Evolutionary conservation across 768 basidiomycete genomes (phyloP).

Genomic region (Pleurotus tuoliensis): DNA sequence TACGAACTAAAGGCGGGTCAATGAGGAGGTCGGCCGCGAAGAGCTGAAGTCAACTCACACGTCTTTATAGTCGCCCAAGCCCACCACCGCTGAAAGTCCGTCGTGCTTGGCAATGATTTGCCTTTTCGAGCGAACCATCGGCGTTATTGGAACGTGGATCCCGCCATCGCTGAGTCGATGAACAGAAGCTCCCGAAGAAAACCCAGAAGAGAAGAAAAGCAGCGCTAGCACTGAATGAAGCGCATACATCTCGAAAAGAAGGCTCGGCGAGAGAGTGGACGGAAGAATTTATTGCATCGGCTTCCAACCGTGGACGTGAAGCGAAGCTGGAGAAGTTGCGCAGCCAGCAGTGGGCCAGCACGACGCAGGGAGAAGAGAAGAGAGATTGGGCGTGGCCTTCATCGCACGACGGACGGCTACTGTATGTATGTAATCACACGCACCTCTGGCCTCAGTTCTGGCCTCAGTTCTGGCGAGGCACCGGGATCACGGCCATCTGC

Average conservation of each 20-base stretch:
- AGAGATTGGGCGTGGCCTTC: no score
- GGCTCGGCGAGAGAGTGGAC: background rate
- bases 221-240: background rate
- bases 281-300: constrained; percentile 7
- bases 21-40: background rate
- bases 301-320: background rate
- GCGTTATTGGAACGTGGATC: constrained; percentile 3
- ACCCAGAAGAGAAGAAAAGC: background rate
- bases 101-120: background rate
- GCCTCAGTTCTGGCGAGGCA: no score
- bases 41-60: background rate
- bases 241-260: background rate
- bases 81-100: background rate
- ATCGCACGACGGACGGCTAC: no score
- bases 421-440: no score
- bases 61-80: constrained; percentile 8
- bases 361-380: no score
- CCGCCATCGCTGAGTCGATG: background rate
- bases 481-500: no score
- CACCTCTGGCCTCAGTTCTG: no score
- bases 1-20: constrained; percentile 45
- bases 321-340: background rate
- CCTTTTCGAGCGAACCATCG: background rate
- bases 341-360: background rate
- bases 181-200: background rate